These are phyloP conservation scores for Boletus coccyginus DNA, from an alignment of 768 basidiomycete species.

Conservation along the genomic window DNA sequence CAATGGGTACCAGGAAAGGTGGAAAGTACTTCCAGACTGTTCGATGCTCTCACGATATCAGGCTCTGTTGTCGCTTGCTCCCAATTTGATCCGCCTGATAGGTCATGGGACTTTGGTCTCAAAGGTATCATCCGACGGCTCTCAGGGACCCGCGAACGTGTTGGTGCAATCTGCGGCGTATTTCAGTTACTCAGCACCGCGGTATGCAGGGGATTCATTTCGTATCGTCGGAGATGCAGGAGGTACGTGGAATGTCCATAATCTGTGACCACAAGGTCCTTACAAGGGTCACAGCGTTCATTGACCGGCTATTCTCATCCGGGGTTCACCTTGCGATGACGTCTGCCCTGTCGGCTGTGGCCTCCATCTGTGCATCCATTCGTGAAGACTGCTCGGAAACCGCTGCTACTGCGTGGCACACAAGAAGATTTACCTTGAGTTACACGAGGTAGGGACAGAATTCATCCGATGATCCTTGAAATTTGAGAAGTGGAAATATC, in stretches of 20 bases:
- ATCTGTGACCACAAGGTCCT: not conserved
- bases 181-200: no score
- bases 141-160: not conserved
- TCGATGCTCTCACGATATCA: no score
- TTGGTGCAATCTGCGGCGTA: constrained; percentile 48
- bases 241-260: constrained; percentile 34
- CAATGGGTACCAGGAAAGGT: no score
- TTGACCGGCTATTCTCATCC: constrained; percentile 64
- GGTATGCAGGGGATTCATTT: constrained; percentile 52
- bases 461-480: not conserved
- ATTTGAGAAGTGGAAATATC: not conserved
- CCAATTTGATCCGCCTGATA: no score
- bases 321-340: constrained; percentile 53
- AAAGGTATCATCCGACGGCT: not conserved
- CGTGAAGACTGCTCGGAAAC: constrained; percentile 44
- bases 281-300: constrained; percentile 42
- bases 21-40: no score
- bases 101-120: no score
- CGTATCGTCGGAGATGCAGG: constrained; percentile 67
- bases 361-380: constrained; percentile 46
- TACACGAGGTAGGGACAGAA: constrained; percentile 41
- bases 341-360: constrained; percentile 45
- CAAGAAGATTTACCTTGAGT: constrained; percentile 42
- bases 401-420: constrained; percentile 42
- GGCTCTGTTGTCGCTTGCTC: no score